Conservation (phyloP, 2,329 filamentous ascomycete species). For the Thelonectria olida region DNA sequence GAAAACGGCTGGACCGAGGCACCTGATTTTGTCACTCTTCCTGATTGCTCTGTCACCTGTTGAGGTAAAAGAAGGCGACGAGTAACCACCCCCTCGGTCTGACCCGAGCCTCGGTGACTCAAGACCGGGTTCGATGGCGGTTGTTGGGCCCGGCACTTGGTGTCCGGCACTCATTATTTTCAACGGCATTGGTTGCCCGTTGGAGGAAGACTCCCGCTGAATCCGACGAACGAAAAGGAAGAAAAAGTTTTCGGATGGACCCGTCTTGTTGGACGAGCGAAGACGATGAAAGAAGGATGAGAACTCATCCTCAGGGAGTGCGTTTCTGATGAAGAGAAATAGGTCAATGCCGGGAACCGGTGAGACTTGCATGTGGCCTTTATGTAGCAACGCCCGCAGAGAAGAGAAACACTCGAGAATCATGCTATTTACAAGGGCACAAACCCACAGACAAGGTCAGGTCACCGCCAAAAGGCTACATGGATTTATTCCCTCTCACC, state of each 20-base stretch:
- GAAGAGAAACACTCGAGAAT: background rate
- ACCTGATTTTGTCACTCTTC: conserved; percentile 6
- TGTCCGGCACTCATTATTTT: too few species aligned
- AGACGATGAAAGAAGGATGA: background rate
- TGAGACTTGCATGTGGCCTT: background rate
- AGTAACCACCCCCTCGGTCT: background rate
- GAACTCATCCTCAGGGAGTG: background rate
- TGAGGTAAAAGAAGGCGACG: background rate
- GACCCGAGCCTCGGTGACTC: conserved; percentile 14
- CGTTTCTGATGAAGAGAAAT: background rate
- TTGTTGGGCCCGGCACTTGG: conserved; percentile 7
- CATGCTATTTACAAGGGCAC: background rate
- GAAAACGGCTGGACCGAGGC: conserved; percentile 15
- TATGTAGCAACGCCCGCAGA: background rate
- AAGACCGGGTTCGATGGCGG: conserved; percentile 9
- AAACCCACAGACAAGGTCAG: background rate
- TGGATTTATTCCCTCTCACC: background rate
- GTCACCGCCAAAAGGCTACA: too few species aligned
- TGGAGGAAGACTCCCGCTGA: conserved; percentile 9
- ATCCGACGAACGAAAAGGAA: background rate
- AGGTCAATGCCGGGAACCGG: background rate
- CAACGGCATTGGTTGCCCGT: conserved; percentile 13
- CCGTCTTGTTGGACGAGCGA: background rate
- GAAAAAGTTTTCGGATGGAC: conserved; percentile 9
- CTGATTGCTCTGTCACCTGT: too few species aligned